Evolutionary conservation across 1,139 yeast genomes (phyloP).

Genomic region (Protomyces inundatus): DNA sequence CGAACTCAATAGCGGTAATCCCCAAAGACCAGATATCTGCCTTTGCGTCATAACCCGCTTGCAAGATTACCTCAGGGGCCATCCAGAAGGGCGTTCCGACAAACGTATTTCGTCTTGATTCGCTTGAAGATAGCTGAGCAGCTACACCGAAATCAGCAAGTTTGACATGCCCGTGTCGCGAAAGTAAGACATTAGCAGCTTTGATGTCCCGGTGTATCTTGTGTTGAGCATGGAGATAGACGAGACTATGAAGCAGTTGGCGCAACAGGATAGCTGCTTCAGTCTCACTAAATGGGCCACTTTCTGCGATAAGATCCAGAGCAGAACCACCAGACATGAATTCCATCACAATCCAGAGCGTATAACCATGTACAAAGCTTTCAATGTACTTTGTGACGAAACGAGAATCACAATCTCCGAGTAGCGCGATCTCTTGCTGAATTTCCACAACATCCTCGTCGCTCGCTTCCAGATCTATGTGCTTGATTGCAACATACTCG

Average conservation of each 20-base stretch:
- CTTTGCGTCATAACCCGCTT: constrained; percentile 76
- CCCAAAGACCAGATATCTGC: constrained; percentile 98
- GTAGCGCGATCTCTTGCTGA: constrained; percentile 69
- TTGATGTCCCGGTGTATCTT: constrained; percentile 84
- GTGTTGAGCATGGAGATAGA: constrained; percentile 68
- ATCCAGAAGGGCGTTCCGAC: constrained; percentile 99
- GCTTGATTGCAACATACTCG: constrained; percentile 34
- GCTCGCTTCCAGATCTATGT: constrained; percentile 69
- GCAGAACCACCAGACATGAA: constrained; percentile 80
- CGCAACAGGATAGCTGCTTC: constrained; percentile 54
- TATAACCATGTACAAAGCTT: constrained; percentile 67
- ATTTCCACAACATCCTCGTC: constrained; percentile 73
- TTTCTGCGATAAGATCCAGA: constrained; percentile 53
- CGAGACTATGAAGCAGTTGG: constrained; percentile 62
- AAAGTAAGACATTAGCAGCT: constrained; percentile 74
- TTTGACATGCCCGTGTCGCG: constrained; percentile 68
- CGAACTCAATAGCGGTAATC: constrained; percentile 77
- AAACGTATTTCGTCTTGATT: constrained; percentile 76
- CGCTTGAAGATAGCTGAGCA: constrained; percentile 71
- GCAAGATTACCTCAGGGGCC: constrained; percentile 94
- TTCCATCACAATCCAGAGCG: constrained; percentile 77
- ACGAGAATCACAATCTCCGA: constrained; percentile 64
- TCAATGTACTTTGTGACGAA: constrained; percentile 75
- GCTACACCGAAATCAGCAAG: constrained; percentile 97
- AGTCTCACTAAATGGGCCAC: constrained; percentile 54